Conservation (phyloP, 2,329 filamentous ascomycete species). For the Phialocephala subalpina region DNA sequence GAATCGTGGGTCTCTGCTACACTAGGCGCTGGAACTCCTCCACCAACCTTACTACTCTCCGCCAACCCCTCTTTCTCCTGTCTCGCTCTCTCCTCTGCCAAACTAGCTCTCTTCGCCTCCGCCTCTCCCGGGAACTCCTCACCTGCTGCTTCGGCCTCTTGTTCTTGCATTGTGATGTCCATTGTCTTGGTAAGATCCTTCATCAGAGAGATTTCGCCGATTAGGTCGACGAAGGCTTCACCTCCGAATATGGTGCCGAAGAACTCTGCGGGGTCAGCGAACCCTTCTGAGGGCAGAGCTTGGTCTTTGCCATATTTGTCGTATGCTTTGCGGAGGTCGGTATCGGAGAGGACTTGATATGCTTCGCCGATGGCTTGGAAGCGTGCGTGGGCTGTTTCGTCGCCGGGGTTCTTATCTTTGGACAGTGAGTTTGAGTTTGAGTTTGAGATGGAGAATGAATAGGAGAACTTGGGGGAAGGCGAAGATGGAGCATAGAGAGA, state of each 20-base stretch:
- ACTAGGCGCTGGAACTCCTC: slow-evolving; percentile 28
- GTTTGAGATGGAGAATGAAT: background rate
- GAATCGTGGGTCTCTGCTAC: slow-evolving; percentile 35
- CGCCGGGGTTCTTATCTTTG: slow-evolving; percentile 95
- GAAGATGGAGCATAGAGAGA: slow-evolving; percentile 1
- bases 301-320: slow-evolving; percentile 98
- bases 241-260: slow-evolving; percentile 99
- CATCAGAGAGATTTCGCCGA: slow-evolving; percentile 98
- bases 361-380: slow-evolving; percentile 87
- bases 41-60: slow-evolving; percentile 13
- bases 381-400: slow-evolving; percentile 90
- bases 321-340: slow-evolving; percentile 88
- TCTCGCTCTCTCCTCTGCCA: slow-evolving; percentile 46
- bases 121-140: slow-evolving; percentile 68
- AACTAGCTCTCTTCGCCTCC: slow-evolving; percentile 63
- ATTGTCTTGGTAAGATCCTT: slow-evolving; percentile 98
- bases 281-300: slow-evolving; percentile 88
- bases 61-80: slow-evolving; percentile 32
- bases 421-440: slow-evolving; percentile 14
- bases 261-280: slow-evolving; percentile 96
- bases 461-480: background rate
- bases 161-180: slow-evolving; percentile 92
- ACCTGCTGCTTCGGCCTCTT: slow-evolving; percentile 71
- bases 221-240: slow-evolving; percentile 94
- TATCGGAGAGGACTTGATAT: slow-evolving; percentile 84